phyloP scores from a whole-genome alignment of 2,329 filamentous ascomycete genomes.

The Paraphaeosphaeria sporulosa region DNA sequence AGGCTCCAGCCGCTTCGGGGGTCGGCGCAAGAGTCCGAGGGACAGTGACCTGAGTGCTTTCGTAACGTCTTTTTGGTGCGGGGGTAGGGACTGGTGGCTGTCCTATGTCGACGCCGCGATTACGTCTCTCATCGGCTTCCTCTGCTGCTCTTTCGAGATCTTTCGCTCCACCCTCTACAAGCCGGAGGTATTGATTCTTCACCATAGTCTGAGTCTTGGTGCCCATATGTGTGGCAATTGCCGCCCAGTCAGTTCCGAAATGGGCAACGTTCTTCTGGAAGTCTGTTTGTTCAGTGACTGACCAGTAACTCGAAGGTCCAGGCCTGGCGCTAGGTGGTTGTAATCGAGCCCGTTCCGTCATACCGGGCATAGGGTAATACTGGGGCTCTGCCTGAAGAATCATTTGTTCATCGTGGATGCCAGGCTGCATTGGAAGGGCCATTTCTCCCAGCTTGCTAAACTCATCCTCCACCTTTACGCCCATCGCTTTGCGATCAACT shows the following conservation, averaged over 20 bases:
- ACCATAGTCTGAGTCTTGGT: conserved; percentile 88
- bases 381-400: conserved; percentile 30
- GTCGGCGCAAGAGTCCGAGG: conserved; percentile 56
- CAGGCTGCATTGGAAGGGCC: conserved; percentile 34
- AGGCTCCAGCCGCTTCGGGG: conserved; percentile 48
- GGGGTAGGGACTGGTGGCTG: conserved; percentile 59
- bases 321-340: conserved; percentile 53
- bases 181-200: conserved; percentile 60
- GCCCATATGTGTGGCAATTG: conserved; percentile 79
- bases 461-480: conserved; percentile 46
- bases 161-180: conserved; percentile 52
- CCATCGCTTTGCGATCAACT: conserved; percentile 38
- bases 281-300: conserved; percentile 79
- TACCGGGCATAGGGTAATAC: conserved; percentile 30
- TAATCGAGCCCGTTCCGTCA: conserved; percentile 46
- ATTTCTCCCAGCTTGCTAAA: conserved; percentile 39
- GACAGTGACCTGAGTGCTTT: conserved; percentile 48
- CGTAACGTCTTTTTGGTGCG: conserved; percentile 57
- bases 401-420: conserved; percentile 38
- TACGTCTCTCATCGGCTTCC: conserved; percentile 52
- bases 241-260: conserved; percentile 80
- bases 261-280: conserved; percentile 75
- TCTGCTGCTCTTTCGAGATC: conserved; percentile 53
- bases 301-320: conserved; percentile 85
- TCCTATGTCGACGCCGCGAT: conserved; percentile 56